A percentile compares a stretch with the other conserved stretches of the same genome.
phyloP scores from a whole-genome alignment of 2,329 filamentous ascomycete species.

The Fusarium nisikadoi region DNA sequence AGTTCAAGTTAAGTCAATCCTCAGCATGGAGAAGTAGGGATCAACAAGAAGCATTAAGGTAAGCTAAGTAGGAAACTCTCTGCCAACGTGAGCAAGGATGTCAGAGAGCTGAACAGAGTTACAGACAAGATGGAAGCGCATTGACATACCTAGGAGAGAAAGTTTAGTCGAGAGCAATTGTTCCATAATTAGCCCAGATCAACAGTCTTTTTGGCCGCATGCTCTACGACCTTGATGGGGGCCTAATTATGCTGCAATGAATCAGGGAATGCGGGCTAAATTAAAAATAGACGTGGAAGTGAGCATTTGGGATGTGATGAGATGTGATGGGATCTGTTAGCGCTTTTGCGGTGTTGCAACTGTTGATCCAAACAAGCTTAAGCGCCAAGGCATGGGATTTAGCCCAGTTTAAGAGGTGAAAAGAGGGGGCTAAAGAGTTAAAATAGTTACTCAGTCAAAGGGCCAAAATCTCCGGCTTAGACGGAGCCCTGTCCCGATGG shows the following conservation, averaged over 20 bases:
- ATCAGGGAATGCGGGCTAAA: conserved; percentile 44
- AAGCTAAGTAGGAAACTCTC: conserved; percentile 22
- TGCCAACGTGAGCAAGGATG: conserved; percentile 22
- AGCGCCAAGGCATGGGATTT: conserved; percentile 43
- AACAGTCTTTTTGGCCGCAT: conserved; percentile 24
- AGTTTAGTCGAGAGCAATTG: conserved; percentile 3
- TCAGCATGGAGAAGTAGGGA: not conserved
- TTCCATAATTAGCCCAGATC: conserved; percentile 43
- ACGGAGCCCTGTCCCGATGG: conserved; percentile 14
- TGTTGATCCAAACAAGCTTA: conserved; percentile 36
- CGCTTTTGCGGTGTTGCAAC: conserved; percentile 37
- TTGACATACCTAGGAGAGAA: conserved; percentile 7
- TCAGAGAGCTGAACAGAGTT: conserved; percentile 15
- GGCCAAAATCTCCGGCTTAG: conserved; percentile 27
- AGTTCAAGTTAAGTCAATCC: not conserved
- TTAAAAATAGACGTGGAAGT: conserved; percentile 50
- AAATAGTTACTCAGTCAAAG: conserved; percentile 10
- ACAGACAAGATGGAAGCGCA: not conserved
- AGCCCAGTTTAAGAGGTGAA: conserved; percentile 41
- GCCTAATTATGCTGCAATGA: conserved; percentile 36
- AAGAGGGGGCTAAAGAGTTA: conserved; percentile 24
- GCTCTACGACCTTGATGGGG: not conserved
- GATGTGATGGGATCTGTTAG: conserved; percentile 42
- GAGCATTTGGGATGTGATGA: conserved; percentile 29
- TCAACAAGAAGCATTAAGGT: conserved; percentile 25